Base-by-base conservation (phyloP, 1,284 basidiomycete species). In the Vanrija sp. region DNA sequence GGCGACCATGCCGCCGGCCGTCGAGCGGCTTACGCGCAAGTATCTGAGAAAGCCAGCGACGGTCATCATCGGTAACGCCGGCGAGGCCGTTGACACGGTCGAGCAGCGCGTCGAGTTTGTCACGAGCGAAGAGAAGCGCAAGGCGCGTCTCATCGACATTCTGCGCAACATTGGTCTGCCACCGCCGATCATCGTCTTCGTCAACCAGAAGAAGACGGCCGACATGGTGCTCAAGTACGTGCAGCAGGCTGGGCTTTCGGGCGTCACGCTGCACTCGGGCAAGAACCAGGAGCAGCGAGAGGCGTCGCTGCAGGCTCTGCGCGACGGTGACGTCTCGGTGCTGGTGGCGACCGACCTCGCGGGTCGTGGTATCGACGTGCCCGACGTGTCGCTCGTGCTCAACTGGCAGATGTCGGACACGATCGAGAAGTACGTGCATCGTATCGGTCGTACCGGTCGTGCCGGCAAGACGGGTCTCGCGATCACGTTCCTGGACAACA, bases 141-240 rank as follows among this genome's bases (percentile, higher is more conserved):
- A 68, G 56, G 85, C 81, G 5, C 83, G 86, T 38, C 77, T 98
- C 69, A 76, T 95, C 67, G 91, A 97, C 65, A 90, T 98, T 65
- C 85, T 99, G 72, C 90, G 92, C 78, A 87, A 84, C 58, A 86
- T 85, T 40, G 81, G 83, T 52, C 91, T 87, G 75, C 77, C 85
- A 25, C 85, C 95, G 25, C 96, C 96, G 1, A 98, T 98, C 69
- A 98, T 99, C 64, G 89, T 95, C 14, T 99, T 98, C 78, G 93
- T 97, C 80, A 98, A 98, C 77, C 94, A 98, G 78, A 98, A 98
- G 82, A 95, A 95, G 81, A 94, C 91, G 6, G 95, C 94, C 45
- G 95, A 99, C 71, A 88, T 91, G 85, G 89, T 99, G 21, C 88
- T 91, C 40, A 91, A 91, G 73, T 93, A 96, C 69, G 80, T 98